Evolutionary conservation across 768 basidiomycete genomes (phyloP), one percentile per base, ranked within the genome.

Genomic region (Suillus discolor): DNA sequence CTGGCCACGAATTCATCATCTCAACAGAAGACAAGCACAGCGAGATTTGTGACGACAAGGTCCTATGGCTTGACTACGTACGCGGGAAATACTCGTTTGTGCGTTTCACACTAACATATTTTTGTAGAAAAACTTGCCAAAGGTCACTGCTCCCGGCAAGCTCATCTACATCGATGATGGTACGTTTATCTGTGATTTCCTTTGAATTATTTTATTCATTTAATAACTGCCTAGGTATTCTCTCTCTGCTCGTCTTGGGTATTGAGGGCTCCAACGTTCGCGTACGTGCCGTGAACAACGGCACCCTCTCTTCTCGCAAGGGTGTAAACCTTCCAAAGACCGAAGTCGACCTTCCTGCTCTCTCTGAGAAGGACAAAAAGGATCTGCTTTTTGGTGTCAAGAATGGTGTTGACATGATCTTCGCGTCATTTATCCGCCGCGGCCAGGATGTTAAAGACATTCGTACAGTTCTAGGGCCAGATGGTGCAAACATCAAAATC

Each of bases 261-360:
- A 87, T 98, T 72, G 95, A 97, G 66, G 90, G 92, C 59, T 75
- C 81, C 73, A 91, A 87, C 72, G 86, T 97, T 68, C 88, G 83
- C 66, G 96, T 98, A 69, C 92, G 92, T 68, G 85, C 92, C 49
- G 66, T 97, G 76, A 99, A 99, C 87, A 91, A 89, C 73, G 97
- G 96, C 63, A 90, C 83, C 47, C 90, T 99, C 71, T 93, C 93
- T 60, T 98, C 96, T 63, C 93, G 94, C 77, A 99, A 99, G 84
- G 97, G 97, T 75, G 97, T 99, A 82, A 99, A 99, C 80, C 89
- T 99, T 64, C 97, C 97, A 72, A 97, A 98, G 81, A 99, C 97
- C 68, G 85, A 90, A 15, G 97, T 99, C 72, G 97, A 99, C 80
- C 89, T 99, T 62, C 97, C 97, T 62, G 94, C 97, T 61, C 88